Base-by-base conservation (phyloP, 257 asterid species). In the Forsythia viridissima region DNA sequence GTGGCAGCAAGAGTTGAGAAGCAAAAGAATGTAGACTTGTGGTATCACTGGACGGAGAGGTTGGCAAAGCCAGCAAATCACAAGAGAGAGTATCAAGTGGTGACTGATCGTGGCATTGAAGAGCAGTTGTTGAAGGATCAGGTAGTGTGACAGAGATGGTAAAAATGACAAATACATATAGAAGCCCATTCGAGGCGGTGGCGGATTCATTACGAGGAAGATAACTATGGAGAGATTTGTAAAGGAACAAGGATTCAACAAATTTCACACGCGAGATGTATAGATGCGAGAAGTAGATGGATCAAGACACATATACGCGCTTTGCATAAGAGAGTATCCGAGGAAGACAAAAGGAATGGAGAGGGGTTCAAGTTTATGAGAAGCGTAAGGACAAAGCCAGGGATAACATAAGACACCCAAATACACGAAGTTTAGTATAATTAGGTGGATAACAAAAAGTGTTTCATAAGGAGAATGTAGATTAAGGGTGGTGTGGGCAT, bases 61-160 rank as follows among this genome's bases (percentile, higher is more conserved):
- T 24, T 24, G 34, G 34, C 34, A 30, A 30, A 30, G 0, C 34
- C 34, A 30, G 2, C 34, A 30, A 30, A 30, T 30, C 34, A 30
- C 2, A 30, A 30, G 34, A 30, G 34, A 30, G 34, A 41, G 2
- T 6, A 6, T 0, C 1, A 6, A 2, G 9, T 41, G 46, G 3
- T 42, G 46, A 8, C 3, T 8, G 3, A 42, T 42, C 0, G 0
- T 42, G 2, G 46, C 0, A 1, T 0, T 3, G 3, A 1, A 0
- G 12, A 8, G 0, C 12, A 42, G 3, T 42, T 42, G 3, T 8
- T 42, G 46, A 1, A 42, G 46, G 3, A 8, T 2, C 46, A 8
- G 11, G 0, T 1, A 10, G 12, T 1, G 8, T 42, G 8, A 8
- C 0, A 0, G 46, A 42, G 46, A 6, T 2, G 12, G 12, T 0